phyloP scores from a whole-genome alignment of 768 basidiomycete species.

The Boletus edulis region DNA sequence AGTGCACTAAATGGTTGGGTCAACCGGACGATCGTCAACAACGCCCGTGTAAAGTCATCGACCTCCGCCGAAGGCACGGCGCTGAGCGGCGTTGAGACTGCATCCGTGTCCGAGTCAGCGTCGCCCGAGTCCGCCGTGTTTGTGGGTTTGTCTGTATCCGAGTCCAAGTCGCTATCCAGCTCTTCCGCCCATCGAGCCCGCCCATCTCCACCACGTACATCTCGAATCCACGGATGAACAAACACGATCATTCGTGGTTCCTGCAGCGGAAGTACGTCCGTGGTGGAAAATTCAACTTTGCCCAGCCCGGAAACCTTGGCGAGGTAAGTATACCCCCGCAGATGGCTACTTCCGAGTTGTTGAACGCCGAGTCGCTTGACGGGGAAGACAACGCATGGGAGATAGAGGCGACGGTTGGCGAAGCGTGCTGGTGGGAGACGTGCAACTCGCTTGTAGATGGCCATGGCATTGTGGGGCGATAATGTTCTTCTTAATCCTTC shows the following conservation, averaged over 20 bases:
- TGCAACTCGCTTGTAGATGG: not conserved
- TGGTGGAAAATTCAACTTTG: not conserved
- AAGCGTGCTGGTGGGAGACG: not conserved
- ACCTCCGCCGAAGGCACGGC: not conserved
- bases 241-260: slow-evolving; percentile 1
- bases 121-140: not conserved
- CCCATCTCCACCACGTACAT: not conserved
- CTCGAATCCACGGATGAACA: slow-evolving; percentile 12
- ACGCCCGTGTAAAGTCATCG: not conserved
- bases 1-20: not conserved
- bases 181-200: not conserved
- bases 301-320: slow-evolving; percentile 2
- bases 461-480: not conserved
- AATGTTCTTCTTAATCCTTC: not conserved
- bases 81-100: not conserved
- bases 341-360: not conserved
- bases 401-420: not conserved
- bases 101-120: not conserved
- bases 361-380: not conserved
- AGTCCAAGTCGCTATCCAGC: not conserved
- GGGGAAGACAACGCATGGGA: not conserved
- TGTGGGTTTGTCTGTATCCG: not conserved
- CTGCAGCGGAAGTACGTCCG: not conserved
- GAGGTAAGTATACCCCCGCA: not conserved
- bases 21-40: not conserved